Base-by-base conservation (phyloP, 2,329 filamentous ascomycete genomes). In the Rachicladosporium sp. region DNA sequence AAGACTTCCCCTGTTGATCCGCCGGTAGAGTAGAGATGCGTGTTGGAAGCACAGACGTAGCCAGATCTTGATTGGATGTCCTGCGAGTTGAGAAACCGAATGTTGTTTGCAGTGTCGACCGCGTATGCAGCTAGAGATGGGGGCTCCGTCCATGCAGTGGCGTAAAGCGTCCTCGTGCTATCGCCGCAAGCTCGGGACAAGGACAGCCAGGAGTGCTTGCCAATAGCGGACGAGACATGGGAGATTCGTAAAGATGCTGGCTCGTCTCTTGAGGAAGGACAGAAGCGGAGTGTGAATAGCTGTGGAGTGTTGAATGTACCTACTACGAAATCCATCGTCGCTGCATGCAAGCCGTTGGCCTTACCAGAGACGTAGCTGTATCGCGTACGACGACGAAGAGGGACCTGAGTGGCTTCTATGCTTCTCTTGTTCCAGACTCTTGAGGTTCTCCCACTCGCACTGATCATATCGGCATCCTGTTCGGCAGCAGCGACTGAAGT, bases 241-340 rank as follows among this genome's bases (percentile, higher is more conserved):
- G 52, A 40, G 33, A 56, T 40, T n/a, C 45, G 42, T 8, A 57
- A 43, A 6, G 43, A 36, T 6, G 38, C 39, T 10, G 38, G 13
- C 31, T 27, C 29, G 30, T 12, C 35, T 31, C 31, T 43, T 6
- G 42, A 40, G 4, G 53, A 36, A 1, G 49, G 50, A 12, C 51
- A 36, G 49, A 60, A 58, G 36, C 46, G 50, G 8, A 58, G 46
- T 10, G 56, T 57, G 43, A 51, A 58, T 27, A 60, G 48, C 29
- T 43, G 42, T 2, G 53, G 44, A 27, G 52, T 48, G 27, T 57
- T 57, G 46, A 60, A 60, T 3, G 54, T 51, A 36, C 57, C 57
- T 15, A 59, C 56, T 6, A 60, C 46, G 45, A 59, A 58, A 35
- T 60, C n/a, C n/a, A n/a, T n/a, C n/a, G n/a, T n/a, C n/a, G n/a